Percentiles rank a stretch among this genome's conserved stretches.
Conservation (phyloP, 1,139 yeast genomes). For the Scheffersomyces quercinus region DNA sequence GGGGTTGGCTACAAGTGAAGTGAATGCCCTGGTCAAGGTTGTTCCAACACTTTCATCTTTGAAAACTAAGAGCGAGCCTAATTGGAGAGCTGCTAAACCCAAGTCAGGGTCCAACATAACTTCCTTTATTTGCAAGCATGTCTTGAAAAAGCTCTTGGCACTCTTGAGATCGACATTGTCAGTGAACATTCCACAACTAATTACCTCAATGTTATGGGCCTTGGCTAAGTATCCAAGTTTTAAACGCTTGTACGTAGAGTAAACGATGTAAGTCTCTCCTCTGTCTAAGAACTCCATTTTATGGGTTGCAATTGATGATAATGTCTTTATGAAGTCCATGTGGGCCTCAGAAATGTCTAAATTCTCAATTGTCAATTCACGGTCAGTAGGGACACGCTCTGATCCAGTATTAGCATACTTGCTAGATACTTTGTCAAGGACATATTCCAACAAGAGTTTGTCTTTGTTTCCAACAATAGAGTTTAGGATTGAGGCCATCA, state of each 20-base stretch:
- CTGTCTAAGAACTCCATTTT: constrained; percentile 46
- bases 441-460: constrained; percentile 29
- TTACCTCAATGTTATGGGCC: constrained; percentile 38
- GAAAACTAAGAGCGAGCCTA: constrained; percentile 55
- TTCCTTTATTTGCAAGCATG: constrained; percentile 41
- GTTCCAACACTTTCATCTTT: constrained; percentile 49
- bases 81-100: constrained; percentile 50
- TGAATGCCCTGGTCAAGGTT: constrained; percentile 48
- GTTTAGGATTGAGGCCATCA: constrained; percentile 36
- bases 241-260: constrained; percentile 40
- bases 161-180: constrained; percentile 37
- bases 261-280: constrained; percentile 47
- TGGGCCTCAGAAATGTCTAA: constrained; percentile 10
- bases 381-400: constrained; percentile 1
- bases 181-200: constrained; percentile 45
- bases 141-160: constrained; percentile 36
- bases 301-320: constrained; percentile 37
- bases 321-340: constrained; percentile 25
- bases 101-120: constrained; percentile 48
- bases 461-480: constrained; percentile 26
- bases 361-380: constrained; percentile 7
- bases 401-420: constrained; percentile 17
- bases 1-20: constrained; percentile 51
- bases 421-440: constrained; percentile 27
- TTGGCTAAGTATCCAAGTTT: constrained; percentile 45